A percentile compares a stretch with the other conserved stretches of the same genome.
These are phyloP conservation scores for Piper longum DNA, from an alignment of 164 flowering plant genomes.

Conservation along the genomic window DNA sequence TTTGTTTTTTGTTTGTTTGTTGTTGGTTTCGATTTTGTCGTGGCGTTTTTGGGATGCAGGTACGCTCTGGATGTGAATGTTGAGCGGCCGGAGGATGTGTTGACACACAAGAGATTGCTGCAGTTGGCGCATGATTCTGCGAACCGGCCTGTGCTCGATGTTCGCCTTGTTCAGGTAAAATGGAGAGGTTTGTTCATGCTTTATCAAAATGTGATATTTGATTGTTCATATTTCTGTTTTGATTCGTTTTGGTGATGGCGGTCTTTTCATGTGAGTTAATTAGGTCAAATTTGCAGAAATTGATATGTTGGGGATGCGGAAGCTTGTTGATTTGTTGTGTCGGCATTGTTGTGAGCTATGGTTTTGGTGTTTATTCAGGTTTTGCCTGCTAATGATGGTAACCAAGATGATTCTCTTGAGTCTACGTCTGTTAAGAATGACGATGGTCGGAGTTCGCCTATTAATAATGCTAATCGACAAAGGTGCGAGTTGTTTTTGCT, in stretches of 20 bases:
- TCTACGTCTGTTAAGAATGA: conserved; percentile 21
- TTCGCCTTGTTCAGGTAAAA: conserved; percentile 79
- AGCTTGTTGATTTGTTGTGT: too few relatives aligned
- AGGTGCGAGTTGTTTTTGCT: conserved; percentile 25
- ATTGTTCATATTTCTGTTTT: too few relatives aligned
- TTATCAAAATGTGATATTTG: too few relatives aligned
- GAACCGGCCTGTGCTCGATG: conserved; percentile 61
- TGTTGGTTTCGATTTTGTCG: too few relatives aligned
- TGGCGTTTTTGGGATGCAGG: conserved; percentile 16
- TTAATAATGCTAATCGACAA: conserved; percentile 8
- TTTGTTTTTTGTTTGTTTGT: too few relatives aligned
- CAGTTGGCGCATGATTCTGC: conserved; percentile 62
- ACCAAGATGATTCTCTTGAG: conserved; percentile 18
- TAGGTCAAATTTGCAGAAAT: too few relatives aligned
- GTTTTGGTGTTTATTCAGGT: conserved; percentile 32
- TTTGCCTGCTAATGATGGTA: conserved; percentile 28
- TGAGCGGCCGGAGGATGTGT: conserved; percentile 93
- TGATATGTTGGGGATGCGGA: too few relatives aligned
- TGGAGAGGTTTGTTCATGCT: neutral
- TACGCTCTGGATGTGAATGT: conserved; percentile 93
- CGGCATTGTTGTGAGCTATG: too few relatives aligned
- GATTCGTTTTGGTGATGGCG: too few relatives aligned
- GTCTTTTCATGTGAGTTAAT: too few relatives aligned
- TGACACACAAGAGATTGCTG: conserved; percentile 66
- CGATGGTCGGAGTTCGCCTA: conserved; percentile 21